These are phyloP conservation scores for Mimosa pudica DNA, from an alignment of 306 rosid species.

Conservation along the genomic window DNA sequence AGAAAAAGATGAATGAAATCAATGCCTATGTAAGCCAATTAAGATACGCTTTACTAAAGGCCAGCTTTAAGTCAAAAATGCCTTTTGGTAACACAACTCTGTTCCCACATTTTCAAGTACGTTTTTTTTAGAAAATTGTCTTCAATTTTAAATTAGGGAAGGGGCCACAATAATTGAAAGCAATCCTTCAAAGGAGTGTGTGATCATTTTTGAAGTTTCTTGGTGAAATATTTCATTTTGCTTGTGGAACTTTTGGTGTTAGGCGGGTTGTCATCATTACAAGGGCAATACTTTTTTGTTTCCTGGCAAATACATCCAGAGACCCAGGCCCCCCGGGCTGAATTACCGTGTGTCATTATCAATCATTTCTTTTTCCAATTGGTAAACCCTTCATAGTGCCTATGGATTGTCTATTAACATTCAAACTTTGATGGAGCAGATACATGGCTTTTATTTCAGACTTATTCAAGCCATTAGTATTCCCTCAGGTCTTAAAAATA, in stretches of 20 bases:
- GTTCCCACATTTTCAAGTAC: constrained; percentile 45
- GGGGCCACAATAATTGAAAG: constrained; percentile 30
- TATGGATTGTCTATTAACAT: not conserved
- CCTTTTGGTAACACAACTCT: constrained; percentile 30
- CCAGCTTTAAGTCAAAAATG: constrained; percentile 43
- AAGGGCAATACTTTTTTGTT: constrained; percentile 1
- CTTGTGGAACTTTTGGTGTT: constrained; percentile 14
- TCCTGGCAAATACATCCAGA: not conserved
- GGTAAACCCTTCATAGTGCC: not conserved
- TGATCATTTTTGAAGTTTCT: constrained; percentile 3
- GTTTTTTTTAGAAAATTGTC: constrained; percentile 11
- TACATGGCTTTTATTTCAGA: not conserved
- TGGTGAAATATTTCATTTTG: constrained; percentile 8
- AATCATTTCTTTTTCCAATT: constrained; percentile 20
- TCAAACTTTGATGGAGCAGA: not conserved
- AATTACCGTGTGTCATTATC: constrained; percentile 23
- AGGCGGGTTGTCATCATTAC: constrained; percentile 30
- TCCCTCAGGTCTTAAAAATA: too few species aligned
- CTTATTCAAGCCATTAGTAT: not conserved
- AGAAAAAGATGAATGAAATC: constrained; percentile 39
- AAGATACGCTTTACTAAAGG: constrained; percentile 28
- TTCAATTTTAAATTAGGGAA: constrained; percentile 27
- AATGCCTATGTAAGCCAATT: constrained; percentile 41
- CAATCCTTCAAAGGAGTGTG: constrained; percentile 20
- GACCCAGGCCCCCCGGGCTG: not conserved